phyloP scores from a whole-genome alignment of 176 grass and related monocot species.

The Ampelocalamus luodianensis region DNA sequence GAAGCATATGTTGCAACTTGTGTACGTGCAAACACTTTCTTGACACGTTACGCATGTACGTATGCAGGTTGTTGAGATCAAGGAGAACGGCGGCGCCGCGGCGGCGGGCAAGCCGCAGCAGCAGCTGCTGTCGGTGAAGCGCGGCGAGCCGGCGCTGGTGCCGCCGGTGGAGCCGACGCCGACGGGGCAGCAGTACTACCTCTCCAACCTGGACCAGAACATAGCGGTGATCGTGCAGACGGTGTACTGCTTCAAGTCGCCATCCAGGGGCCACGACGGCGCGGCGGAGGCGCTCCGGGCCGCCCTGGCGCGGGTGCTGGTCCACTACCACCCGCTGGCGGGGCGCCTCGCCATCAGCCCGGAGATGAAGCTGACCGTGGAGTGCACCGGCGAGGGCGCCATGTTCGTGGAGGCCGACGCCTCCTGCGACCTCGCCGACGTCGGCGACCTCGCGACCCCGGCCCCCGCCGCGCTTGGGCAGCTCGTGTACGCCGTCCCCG shows the following conservation, averaged over 20 bases:
- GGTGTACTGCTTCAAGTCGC: conserved; percentile 78
- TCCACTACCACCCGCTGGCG: conserved; percentile 86
- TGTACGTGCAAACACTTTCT: neutral
- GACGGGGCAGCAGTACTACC: conserved; percentile 76
- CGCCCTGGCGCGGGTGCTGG: conserved; percentile 75
- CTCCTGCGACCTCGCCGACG: conserved; percentile 59
- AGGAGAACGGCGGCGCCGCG: conserved; percentile 28
- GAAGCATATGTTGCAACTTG: neutral
- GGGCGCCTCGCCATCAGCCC: conserved; percentile 73
- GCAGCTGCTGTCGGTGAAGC: conserved; percentile 54
- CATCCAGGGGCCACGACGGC: conserved; percentile 22
- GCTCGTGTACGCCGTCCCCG: conserved; percentile 80
- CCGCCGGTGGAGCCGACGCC: conserved; percentile 62
- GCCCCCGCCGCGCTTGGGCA: conserved; percentile 74
- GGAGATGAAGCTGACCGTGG: conserved; percentile 86
- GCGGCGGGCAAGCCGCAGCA: conserved; percentile 19
- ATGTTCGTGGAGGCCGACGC: conserved; percentile 91
- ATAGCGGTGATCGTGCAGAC: conserved; percentile 89
- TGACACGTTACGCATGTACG: neutral
- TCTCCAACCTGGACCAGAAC: conserved; percentile 99
- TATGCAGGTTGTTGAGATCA: conserved; percentile 57
- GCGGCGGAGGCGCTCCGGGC: conserved; percentile 57
- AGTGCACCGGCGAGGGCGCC: conserved; percentile 73
- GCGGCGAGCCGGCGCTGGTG: conserved; percentile 57
- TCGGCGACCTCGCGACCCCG: conserved; percentile 75